Evolutionary conservation across 2,329 filamentous ascomycete genomes (phyloP), one percentile per base, ranked within the genome.

Genomic region (Fusarium sororula): DNA sequence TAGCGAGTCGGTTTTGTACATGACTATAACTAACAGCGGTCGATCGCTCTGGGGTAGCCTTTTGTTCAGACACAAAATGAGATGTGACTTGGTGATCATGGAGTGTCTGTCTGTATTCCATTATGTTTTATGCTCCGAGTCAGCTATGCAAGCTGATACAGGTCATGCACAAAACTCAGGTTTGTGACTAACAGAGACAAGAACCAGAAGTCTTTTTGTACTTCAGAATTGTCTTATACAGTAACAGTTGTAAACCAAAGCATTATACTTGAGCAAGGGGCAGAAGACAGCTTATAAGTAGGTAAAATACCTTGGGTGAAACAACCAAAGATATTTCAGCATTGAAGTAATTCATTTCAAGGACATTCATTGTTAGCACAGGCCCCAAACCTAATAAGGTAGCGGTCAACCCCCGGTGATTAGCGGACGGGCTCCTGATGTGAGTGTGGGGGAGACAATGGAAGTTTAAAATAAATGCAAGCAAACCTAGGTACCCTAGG

Each of bases 1-100:
- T 60, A 61, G 39, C 42, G 42, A 61, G 67, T 54, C 55, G 45
- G 57, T 20, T 57, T 59, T 74, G 57, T 58, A 57, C 38, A 62
- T 62, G 42, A 68, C 28, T 51, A 58, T 55, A 51, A 54, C 28
- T 35, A 35, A 35, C 32, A 38, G 50, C 32, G 50, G n/a, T 26
- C n/a, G 32, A 53, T 53, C 32, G 32, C n/a, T 38, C 24, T 37
- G 50, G n/a, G 61, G 61, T 30, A 68, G 32, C 30, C 30, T 28
- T n/a, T n/a, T 54, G 15, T 37, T 24, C 26, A 28, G 32, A 55
- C 32, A 54, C 24, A 51, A 63, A n/a, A 51, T 38, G 35, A 18
- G 47, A 42, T 41, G 37, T 50, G 47, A 41, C 24, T 37, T 28
- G 41, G 55, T 48, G 41, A n/a, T 37, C 35, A 37, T 51, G 14